These are phyloP conservation scores for Candida sakaeoensis DNA, from an alignment of 805 yeast species.

Conservation along the genomic window DNA sequence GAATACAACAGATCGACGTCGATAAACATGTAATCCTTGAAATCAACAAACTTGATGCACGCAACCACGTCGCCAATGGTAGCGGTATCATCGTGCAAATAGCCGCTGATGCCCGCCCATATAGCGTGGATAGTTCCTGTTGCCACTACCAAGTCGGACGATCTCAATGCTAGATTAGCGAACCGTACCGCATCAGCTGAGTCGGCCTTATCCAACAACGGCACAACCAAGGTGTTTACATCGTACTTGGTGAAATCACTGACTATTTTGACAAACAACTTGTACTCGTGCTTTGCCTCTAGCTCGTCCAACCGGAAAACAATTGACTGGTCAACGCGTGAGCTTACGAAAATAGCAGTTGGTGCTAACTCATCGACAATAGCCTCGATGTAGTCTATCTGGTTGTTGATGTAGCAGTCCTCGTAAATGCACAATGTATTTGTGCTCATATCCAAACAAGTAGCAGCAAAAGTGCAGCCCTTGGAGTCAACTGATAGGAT, in stretches of 20 bases:
- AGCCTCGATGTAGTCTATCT: conserved; percentile 5
- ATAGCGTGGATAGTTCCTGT: conserved; percentile 7
- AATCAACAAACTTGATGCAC: not conserved
- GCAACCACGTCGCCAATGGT: not conserved
- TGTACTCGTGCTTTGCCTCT: not conserved
- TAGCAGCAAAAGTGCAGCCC: conserved; percentile 2
- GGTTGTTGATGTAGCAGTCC: conserved; percentile 7
- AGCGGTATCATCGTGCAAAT: not conserved
- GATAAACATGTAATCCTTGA: conserved; percentile 9
- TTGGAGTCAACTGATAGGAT: conserved; percentile 4
- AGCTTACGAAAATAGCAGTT: conserved; percentile 4
- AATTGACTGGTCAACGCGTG: conserved; percentile 6
- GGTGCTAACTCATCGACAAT: conserved; percentile 8
- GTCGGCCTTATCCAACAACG: not conserved
- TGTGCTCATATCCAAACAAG: conserved; percentile 3
- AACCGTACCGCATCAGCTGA: not conserved
- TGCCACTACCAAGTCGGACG: conserved; percentile 1
- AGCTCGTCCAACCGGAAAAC: conserved; percentile 5
- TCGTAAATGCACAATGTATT: conserved; percentile 5
- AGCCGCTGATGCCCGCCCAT: conserved; percentile 4
- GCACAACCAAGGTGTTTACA: not conserved
- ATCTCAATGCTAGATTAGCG: not conserved
- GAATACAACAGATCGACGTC: conserved; percentile 10
- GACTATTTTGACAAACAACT: conserved; percentile 6
- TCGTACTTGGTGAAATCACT: conserved; percentile 6